A percentile compares a stretch with the other conserved stretches of the same genome.
phyloP scores from a whole-genome alignment of 1,139 yeast species.

The Candida neerlandica region DNA sequence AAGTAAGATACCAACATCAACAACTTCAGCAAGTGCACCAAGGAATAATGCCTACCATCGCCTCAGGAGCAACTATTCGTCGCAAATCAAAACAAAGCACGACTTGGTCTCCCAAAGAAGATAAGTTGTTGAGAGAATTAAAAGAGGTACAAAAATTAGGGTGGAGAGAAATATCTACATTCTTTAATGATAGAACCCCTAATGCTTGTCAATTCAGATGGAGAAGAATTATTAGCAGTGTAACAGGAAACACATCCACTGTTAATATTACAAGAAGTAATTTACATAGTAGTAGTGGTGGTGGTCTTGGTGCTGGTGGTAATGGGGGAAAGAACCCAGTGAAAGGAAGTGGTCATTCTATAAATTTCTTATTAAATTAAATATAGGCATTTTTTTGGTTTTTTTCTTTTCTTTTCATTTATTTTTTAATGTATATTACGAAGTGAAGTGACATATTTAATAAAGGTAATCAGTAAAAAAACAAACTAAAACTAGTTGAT shows the following conservation, averaged over 20 bases:
- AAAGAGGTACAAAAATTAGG: constrained; percentile 47
- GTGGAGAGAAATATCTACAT: constrained; percentile 48
- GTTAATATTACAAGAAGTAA: neutral
- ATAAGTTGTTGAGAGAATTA: constrained; percentile 37
- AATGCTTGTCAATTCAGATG: constrained; percentile 52
- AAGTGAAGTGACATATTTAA: too few relatives aligned
- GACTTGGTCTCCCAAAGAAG: constrained; percentile 46
- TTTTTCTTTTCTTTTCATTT: neutral
- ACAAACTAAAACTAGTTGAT: too few relatives aligned
- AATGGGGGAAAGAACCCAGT: neutral
- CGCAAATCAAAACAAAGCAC: constrained; percentile 36
- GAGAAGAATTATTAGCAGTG: constrained; percentile 43
- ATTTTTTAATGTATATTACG: too few relatives aligned
- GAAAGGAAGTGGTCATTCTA: constrained; percentile 24
- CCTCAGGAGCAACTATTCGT: neutral
- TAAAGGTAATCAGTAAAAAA: too few relatives aligned
- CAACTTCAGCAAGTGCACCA: constrained; percentile 2
- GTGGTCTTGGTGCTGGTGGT: neutral
- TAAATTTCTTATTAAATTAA: constrained; percentile 22
- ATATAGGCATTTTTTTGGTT: neutral
- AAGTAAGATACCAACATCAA: neutral
- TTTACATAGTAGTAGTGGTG: neutral
- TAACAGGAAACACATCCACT: constrained; percentile 1
- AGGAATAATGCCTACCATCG: neutral
- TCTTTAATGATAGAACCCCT: constrained; percentile 47